Base-by-base conservation (phyloP, 2,329 filamentous ascomycete species). In the Samsoniella hepiali region DNA sequence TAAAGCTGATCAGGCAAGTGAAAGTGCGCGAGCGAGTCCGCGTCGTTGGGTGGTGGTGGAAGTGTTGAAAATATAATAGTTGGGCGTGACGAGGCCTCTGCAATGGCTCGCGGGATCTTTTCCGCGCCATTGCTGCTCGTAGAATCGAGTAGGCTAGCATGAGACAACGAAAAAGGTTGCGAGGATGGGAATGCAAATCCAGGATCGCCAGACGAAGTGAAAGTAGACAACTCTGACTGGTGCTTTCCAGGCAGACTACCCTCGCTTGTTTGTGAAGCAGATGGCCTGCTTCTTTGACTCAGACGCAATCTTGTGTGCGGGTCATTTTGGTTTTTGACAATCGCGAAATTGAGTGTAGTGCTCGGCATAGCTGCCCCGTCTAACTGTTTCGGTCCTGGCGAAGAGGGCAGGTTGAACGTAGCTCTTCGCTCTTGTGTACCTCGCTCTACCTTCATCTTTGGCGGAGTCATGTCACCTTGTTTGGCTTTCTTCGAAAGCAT, bases 271-370 rank as follows among this genome's bases (percentile, higher is more conserved):
- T 86, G 84, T 42, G 83, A 83, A 58, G 74, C 77, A 9, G 69
- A 69, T 6, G 63, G 61, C 11, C 72, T 70, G 62, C 81, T 85
- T 54, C 81, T 80, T 72, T 94, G 91, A 69, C 89, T 92, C 36
- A 91, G 77, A 51, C 88, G 85, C 53, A 86, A 68, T 34, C 82
- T 78, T 0, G 88, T 90, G 64, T 80, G 81, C 5, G 85, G 82
- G 68, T 91, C 86, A 68, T 87, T 82, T 1, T 88, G 84, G 68
- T 94, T 86, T 75, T 96, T 96, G 29, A 94, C 90, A 13, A 93
- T 84, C 1, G 89, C 84, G 69, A 92, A 96, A 34, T 81, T 82
- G 32, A 92, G 77, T 1, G 70, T 74, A 5, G 75, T 74, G 32
- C 74, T 77, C 29, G 79, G 81, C 66, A 51, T 40, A 10, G 57